Conservation (phyloP, 208 protist species). For the Trypanosoma rangeli region DNA sequence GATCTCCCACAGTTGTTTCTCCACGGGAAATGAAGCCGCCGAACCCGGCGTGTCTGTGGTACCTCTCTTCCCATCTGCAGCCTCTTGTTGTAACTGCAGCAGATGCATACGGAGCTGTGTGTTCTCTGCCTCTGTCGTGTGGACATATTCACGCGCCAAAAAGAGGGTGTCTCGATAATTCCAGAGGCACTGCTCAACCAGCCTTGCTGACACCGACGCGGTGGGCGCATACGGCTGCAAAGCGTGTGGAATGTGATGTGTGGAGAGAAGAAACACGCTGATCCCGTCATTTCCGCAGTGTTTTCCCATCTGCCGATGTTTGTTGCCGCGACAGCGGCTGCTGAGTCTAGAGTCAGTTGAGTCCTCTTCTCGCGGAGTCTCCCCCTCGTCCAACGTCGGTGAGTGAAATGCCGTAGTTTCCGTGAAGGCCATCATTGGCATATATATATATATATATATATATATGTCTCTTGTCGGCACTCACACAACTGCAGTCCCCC, state of each 20-base stretch:
- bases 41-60: background rate
- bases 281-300: slow-evolving; percentile 34
- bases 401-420: background rate
- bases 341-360: background rate
- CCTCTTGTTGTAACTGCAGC: background rate
- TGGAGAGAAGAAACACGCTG: slow-evolving; percentile 51
- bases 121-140: slow-evolving; percentile 27
- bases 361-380: background rate
- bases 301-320: background rate
- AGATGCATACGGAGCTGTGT: slow-evolving; percentile 24
- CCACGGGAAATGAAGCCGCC: slow-evolving; percentile 10
- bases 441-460: background rate
- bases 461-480: background rate
- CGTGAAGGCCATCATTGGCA: background rate
- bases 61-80: background rate
- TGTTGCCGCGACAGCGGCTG: background rate
- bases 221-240: slow-evolving; percentile 35
- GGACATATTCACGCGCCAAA: slow-evolving; percentile 36
- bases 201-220: slow-evolving; percentile 29
- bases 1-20: slow-evolving; percentile 39
- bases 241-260: slow-evolving; percentile 46
- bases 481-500: background rate
- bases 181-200: slow-evolving; percentile 53
- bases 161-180: slow-evolving; percentile 51
- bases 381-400: background rate